Evolutionary conservation across 805 yeast genomes (phyloP), one percentile per base, ranked within the genome.

Genomic region (Hanseniaspora hatyaiensis): DNA sequence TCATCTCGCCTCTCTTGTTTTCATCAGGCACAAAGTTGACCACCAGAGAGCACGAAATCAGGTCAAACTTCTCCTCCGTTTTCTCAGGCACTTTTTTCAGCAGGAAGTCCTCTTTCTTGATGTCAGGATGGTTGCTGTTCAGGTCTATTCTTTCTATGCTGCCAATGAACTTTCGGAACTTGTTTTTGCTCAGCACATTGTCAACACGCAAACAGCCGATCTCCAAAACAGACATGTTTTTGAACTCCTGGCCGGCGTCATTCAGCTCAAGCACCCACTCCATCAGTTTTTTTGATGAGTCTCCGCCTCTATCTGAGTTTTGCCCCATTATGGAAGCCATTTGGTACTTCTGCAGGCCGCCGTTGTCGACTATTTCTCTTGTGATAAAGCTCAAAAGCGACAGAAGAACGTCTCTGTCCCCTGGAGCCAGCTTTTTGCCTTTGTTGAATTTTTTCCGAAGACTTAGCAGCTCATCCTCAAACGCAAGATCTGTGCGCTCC

Each of bases 291-390:
- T 80, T 83, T 2, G 95, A 86, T 0, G 96, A 85, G 59, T 89
- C 98, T 1, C 96, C 95, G 0, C 98, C 97, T 52, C 97, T 62
- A 40, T 71, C 70, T 0, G 63, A 59, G 50, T 76, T 74, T 57
- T 89, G 98, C 0, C 98, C 98, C 43, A 77, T 75, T 1, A 82
- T 73, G 1, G 95, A 84, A 0, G 97, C 97, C 18, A 70, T 63
- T 58, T 89, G 98, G 60, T 89, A 89, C 9, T 75, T 74, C 42
- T 76, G 71, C 1, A 89, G 60, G 0, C 96, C 96, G 0, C 96
- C 96, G 36, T 78, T 67, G 34, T 66, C 69, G 8, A 66, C 66
- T 3, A 82, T 71, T 57, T 83, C 87, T 2, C 67, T 71, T 52
- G 78, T 80, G 5, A 87, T 74, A 43, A 68, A 68, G 0, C 75